Base-by-base conservation (phyloP, 2,329 filamentous ascomycete genomes). In the Boeremia exigua region DNA sequence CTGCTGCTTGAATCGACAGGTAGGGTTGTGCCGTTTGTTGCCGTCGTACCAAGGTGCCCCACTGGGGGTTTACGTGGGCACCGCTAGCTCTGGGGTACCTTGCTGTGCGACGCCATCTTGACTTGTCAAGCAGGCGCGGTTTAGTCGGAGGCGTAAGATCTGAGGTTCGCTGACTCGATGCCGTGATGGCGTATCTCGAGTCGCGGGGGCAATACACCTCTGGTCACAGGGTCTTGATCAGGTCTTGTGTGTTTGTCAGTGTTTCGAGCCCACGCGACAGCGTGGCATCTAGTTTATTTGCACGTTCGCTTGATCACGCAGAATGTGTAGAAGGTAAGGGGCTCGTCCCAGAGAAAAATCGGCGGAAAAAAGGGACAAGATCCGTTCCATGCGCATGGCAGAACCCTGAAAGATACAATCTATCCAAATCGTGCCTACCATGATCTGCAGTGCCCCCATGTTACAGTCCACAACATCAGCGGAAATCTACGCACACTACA, bases 41-140 rank as follows among this genome's bases (percentile, higher is more conserved):
- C 46, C 46, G 45, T 54, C 45, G 52, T 42, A 43, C 47, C 53
- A 37, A 51, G 42, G 10, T 23, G 30, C 42, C 53, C 47, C 53
- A 46, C 34, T n/a, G 4, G 15, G 11, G n/a, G 36, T 33, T 39
- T 39, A 33, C 44, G 25, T n/a, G 19, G 32, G 23, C 32, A 19
- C 30, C 8, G 11, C 17, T 6, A 47, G 19, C 12, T 29, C 53
- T 51, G 53, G 53, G 53, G 53, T 51, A 44, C 53, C 53, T 56
- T 47, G 53, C 48, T 29, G 48, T 27, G 33, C 43, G 42, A 51
- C 42, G 47, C 53, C 33, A 36, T 47, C 29, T 36, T 12, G 5
- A 23, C 1, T n/a, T 39, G 12, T 38, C 23, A 15, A 6, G 11
- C 38, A 6, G 25, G 33, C 12, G 23, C 6, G 30, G 34, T 2